Evolutionary conservation across 352 stramenopile species (phyloP).

Genomic region (Phytophthora ohioensis): DNA sequence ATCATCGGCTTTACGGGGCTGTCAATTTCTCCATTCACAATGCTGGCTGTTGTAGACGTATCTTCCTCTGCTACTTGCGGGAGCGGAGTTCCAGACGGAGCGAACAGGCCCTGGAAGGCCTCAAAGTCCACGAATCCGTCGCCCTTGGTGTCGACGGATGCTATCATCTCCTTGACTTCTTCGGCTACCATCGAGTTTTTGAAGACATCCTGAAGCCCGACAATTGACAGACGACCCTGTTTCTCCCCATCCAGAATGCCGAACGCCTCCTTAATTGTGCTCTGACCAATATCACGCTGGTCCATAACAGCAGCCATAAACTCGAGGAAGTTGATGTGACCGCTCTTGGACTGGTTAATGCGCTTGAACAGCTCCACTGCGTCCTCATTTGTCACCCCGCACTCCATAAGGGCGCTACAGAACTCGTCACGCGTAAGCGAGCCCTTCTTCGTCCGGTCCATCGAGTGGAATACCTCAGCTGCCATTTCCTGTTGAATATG

Average conservation of each 20-base stretch:
- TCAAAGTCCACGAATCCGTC: constrained; percentile 90
- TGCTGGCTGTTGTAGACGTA: constrained; percentile 18
- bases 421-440: constrained; percentile 94
- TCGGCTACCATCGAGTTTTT: constrained; percentile 88
- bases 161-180: constrained; percentile 92
- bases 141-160: constrained; percentile 83
- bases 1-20: constrained; percentile 36
- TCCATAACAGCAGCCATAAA: constrained; percentile 96
- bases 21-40: constrained; percentile 20
- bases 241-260: constrained; percentile 91
- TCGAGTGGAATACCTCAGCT: constrained; percentile 85
- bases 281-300: constrained; percentile 88
- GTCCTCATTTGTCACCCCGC: constrained; percentile 79
- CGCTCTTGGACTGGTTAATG: constrained; percentile 85
- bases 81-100: constrained; percentile 42
- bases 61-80: constrained; percentile 52
- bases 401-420: constrained; percentile 92
- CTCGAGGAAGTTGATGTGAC: constrained; percentile 95
- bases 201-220: constrained; percentile 90
- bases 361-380: constrained; percentile 77
- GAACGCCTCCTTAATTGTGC: constrained; percentile 93
- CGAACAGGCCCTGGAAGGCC: constrained; percentile 88
- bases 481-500: constrained; percentile 82
- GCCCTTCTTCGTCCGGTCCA: constrained; percentile 88
- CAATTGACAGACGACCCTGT: constrained; percentile 91